Evolutionary conservation across 2,329 filamentous ascomycete species (phyloP).

Genomic region (Xylariaceae sp.): DNA sequence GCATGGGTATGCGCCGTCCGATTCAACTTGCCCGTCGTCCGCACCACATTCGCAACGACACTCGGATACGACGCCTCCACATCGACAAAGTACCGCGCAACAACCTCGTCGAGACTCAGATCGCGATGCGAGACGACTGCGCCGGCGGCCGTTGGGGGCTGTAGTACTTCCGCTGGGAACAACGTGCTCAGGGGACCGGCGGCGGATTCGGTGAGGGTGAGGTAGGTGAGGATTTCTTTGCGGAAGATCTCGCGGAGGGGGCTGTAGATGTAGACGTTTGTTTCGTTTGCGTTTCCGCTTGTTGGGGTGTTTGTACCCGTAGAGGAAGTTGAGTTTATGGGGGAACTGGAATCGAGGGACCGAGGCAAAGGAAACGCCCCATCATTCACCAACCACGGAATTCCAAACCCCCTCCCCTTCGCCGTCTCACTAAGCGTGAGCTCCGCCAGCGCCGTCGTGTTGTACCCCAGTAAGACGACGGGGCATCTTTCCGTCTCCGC

Average conservation of each 20-base stretch:
- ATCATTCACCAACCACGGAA: conserved; percentile 79
- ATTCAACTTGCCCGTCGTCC: conserved; percentile 78
- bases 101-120: conserved; percentile 84
- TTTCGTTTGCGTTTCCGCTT: not conserved
- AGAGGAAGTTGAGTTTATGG: too few relatives aligned
- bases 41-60: conserved; percentile 91
- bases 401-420: conserved; percentile 78
- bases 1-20: conserved; percentile 26
- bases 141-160: conserved; percentile 18
- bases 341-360: not conserved
- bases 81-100: conserved; percentile 80
- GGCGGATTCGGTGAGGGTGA: conserved; percentile 40
- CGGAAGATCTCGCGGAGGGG: conserved; percentile 81
- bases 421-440: conserved; percentile 81
- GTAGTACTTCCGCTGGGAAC: not conserved
- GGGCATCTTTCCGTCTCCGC: conserved; percentile 58
- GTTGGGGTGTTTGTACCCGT: too few relatives aligned
- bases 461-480: conserved; percentile 76
- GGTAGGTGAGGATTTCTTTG: conserved; percentile 69
- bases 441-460: conserved; percentile 81
- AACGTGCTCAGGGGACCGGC: conserved; percentile 3
- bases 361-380: conserved; percentile 44
- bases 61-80: conserved; percentile 84
- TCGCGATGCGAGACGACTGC: conserved; percentile 62
- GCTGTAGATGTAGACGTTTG: conserved; percentile 57